Percentiles rank a stretch among this genome's conserved stretches.
Conservation (phyloP, 139 green algal species). For the Chlorella sp. region DNA sequence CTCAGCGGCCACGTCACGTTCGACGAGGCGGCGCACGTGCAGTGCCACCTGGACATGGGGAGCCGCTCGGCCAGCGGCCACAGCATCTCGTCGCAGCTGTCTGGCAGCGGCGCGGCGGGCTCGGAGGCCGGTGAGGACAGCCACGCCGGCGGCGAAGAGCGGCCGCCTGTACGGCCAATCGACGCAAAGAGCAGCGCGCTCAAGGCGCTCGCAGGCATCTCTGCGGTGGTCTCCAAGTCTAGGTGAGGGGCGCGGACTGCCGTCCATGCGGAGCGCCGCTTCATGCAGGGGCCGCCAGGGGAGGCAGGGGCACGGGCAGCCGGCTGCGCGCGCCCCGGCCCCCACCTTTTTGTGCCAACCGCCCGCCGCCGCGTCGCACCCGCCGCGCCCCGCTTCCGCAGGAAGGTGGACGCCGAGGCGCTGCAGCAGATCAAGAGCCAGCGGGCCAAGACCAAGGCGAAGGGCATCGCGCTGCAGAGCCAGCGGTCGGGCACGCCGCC, state of each 20-base stretch:
- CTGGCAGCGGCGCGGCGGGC: too few species aligned
- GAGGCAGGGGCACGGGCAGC: too few species aligned
- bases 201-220: constrained; percentile 37
- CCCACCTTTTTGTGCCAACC: neutral
- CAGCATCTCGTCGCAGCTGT: too few species aligned
- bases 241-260: neutral
- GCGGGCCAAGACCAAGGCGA: constrained; percentile 15
- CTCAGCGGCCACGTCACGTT: too few species aligned
- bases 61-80: too few species aligned
- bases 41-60: too few species aligned
- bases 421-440: constrained; percentile 32
- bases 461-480: neutral
- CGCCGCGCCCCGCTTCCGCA: neutral
- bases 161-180: too few species aligned
- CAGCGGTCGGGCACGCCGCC: neutral
- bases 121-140: too few species aligned
- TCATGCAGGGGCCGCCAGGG: neutral
- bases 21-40: too few species aligned
- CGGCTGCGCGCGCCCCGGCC: too few species aligned
- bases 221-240: constrained; percentile 30
- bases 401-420: constrained; percentile 35
- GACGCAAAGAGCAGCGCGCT: constrained; percentile 34
- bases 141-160: too few species aligned
- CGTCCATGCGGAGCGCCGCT: neutral
- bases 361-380: too few species aligned